Evolutionary conservation across 176 grass and related monocot genomes (phyloP).

Genomic region (Stipa capillata): DNA sequence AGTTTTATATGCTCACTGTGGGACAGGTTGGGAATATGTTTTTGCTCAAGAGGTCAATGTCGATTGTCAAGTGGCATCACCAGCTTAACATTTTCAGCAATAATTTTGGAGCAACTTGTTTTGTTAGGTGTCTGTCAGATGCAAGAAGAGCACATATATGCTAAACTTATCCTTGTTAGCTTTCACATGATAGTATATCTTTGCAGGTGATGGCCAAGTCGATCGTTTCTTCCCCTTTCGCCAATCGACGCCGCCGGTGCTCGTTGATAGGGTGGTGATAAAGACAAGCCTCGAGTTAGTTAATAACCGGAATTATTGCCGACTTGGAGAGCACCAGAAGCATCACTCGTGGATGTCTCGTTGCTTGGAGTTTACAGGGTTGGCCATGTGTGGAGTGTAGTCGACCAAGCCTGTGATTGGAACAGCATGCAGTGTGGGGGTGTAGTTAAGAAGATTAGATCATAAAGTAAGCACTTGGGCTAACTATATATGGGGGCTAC

Average conservation of each 20-base stretch:
- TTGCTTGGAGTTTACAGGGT: background rate
- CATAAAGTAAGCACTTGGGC: background rate
- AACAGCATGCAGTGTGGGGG: background rate
- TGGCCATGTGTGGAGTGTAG: background rate
- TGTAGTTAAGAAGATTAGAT: constrained; percentile 3
- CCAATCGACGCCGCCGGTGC: constrained; percentile 16
- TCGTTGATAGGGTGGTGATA: background rate
- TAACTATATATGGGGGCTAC: background rate
- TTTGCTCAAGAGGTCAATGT: constrained; percentile 14
- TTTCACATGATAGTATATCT: constrained; percentile 11
- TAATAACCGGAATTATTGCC: constrained; percentile 15
- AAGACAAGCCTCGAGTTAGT: constrained; percentile 1
- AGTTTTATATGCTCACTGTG: background rate
- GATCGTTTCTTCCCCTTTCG: constrained; percentile 14
- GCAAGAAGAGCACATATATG: background rate
- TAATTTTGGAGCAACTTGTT: constrained; percentile 29
- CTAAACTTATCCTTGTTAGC: constrained; percentile 7
- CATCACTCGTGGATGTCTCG: constrained; percentile 3
- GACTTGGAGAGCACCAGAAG: background rate
- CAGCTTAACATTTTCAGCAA: constrained; percentile 8
- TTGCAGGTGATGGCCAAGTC: background rate
- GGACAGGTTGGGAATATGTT: background rate
- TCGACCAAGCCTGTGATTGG: background rate
- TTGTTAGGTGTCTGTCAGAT: constrained; percentile 9
- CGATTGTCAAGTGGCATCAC: constrained; percentile 18